Base-by-base conservation (phyloP, 2,329 filamentous ascomycete species). In the Plenodomus lindquistii region DNA sequence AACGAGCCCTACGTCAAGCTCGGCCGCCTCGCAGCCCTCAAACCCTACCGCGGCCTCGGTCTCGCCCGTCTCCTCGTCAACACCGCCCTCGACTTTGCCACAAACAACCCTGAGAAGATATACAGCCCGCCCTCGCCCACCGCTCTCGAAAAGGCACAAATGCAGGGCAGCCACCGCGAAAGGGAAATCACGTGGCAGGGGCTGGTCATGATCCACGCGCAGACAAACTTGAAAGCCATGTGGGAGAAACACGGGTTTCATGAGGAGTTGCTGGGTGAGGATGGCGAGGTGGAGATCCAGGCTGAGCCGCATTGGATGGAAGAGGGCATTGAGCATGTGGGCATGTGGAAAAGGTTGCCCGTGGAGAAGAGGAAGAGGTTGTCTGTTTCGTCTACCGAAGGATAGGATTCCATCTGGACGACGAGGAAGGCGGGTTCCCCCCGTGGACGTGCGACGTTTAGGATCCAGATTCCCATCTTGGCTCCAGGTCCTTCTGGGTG, bases 251-350 rank as follows among this genome's bases (percentile, higher is more conserved):
- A 86, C 72, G 91, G 91, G 0, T 97, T 96, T 70, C 73, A 77
- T 53, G 91, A 97, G 71, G 80, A 88, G 63, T 77, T 73, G 9
- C 83, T 93, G 82, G 89, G 89, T 1, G 79, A 70, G 24, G 42
- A 60, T 1, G 68, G 65, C 18, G 52, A 65, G 10, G 55, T 70
- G 1, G 65, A 69, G 39, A 65, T 70, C 16, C 29, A 44, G 2
- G 66, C 64, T 17, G 67, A 71, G 45, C 60, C 59, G 24, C 65
- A 60, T 22, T 97, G 91, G 91, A 78, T 80, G 53, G 91, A 97
- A 71, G 91, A 94, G 65, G 89, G 88, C 3, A 93, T 96, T 45
- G 78, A 82, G 56, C 91, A 96, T 76, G 80, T 95, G 16, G 91
- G 89, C 50, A 95, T 97, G 91, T 96, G 83, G 81, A 81, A 73